Evolutionary conservation across 495 filamentous ascomycete species (phyloP), one percentile per base, ranked within the genome.

Genomic region (Astrothelium macrocarpum): DNA sequence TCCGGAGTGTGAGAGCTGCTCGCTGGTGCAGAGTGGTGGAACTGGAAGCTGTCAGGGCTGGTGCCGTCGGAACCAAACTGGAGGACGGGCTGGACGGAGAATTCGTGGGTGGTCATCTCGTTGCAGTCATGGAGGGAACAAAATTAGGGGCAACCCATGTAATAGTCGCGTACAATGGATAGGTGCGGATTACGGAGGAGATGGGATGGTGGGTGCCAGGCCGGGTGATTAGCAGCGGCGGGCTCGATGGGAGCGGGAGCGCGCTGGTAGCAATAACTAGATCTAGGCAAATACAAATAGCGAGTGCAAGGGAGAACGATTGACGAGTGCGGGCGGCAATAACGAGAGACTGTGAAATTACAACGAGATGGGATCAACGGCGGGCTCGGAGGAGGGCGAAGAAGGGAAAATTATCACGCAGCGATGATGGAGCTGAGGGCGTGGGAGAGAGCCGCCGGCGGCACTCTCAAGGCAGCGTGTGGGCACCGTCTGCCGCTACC

Each of bases 341-440:
- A 56, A 56, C 49, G 49, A 56, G 25, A 29, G 49, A 56, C 49
- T 56, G 49, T n/a, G 49, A 29, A 56, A 56, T 49, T 49, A 56
- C 5, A 11, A n/a, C 9, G 23, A 56, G 20, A 11, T 5, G 25
- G 9, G 23, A 20, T n/a, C 29, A n/a, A 56, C 49, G 25, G 49
- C 23, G 23, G 29, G 25, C 49, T 5, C 23, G 49, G 49, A 56
- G 25, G 49, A 56, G 20, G 49, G 49, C 12, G 12, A 20, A 5
- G 16, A 56, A 29, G 49, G 49, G 49, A 56, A 28, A 56, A 26
- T 56, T 56, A 29, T 49, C 45, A 49, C 45, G 20, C 45, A 49
- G 45, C 45, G 45, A 49, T 49, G 45, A 49, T 49, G 45, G 45
- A 49, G 45, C 45, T 49, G 45, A 49, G 45, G n/a, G 45, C 45